Percentiles rank a stretch among this genome's conserved stretches.
Conservation (phyloP, 2,329 filamentous ascomycete genomes). For the Rhynchosporium graminicola region DNA sequence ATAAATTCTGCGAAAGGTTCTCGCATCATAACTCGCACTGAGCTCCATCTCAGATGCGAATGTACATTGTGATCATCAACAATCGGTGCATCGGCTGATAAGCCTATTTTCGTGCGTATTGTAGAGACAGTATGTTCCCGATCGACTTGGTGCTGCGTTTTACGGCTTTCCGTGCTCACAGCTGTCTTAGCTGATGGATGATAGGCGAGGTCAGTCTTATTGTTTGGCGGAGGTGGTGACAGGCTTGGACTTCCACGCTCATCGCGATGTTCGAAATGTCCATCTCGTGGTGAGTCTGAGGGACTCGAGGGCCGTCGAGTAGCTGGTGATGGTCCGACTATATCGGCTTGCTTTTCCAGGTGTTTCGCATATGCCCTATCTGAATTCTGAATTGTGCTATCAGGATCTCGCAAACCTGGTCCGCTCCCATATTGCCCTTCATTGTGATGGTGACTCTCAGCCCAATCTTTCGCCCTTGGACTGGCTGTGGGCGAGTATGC, state of each 20-base stretch:
- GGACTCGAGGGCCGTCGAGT: constrained; percentile 9
- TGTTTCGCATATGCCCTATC: constrained; percentile 24
- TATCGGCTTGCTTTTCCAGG: constrained; percentile 24
- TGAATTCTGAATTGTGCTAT: constrained; percentile 29
- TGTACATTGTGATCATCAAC: constrained; percentile 32
- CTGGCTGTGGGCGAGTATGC: constrained; percentile 23
- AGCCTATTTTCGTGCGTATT: constrained; percentile 28
- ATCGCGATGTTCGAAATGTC: constrained; percentile 26
- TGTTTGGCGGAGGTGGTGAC: not conserved
- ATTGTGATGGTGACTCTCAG: constrained; percentile 6
- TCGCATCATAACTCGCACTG: constrained; percentile 51
- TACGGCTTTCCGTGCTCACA: constrained; percentile 9
- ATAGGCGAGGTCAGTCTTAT: not conserved
- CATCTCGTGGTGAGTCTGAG: constrained; percentile 17
- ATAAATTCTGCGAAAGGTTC: constrained; percentile 69
- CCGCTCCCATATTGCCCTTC: constrained; percentile 26
- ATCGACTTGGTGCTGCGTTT: constrained; percentile 21
- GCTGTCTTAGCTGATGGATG: constrained; percentile 10
- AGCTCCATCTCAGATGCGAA: constrained; percentile 52
- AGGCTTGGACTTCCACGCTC: constrained; percentile 20
- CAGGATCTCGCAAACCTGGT: constrained; percentile 27
- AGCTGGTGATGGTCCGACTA: constrained; percentile 26
- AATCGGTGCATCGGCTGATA: constrained; percentile 30
- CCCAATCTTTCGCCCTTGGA: constrained; percentile 23
- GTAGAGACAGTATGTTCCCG: constrained; percentile 23